phyloP scores from a whole-genome alignment of 2,329 filamentous ascomycete genomes.

The Ceratocystis diversiconidia region DNA sequence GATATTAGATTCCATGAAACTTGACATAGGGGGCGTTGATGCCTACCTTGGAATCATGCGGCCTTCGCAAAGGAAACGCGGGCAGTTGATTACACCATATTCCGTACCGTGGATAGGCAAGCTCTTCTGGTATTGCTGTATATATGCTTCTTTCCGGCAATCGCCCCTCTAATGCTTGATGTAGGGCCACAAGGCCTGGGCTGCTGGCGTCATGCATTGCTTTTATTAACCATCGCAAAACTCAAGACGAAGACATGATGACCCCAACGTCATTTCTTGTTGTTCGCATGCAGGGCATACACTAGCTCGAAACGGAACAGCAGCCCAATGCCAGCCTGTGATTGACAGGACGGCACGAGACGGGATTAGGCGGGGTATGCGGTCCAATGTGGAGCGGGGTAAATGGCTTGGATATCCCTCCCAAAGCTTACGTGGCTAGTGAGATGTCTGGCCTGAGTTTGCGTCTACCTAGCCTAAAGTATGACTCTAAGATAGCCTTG shows the following conservation, averaged over 20 bases:
- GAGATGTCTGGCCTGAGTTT: background rate
- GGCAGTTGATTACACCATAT: no score
- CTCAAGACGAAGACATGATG: background rate
- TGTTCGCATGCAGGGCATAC: background rate
- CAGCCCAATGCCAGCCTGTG: background rate
- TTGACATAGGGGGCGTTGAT: no score
- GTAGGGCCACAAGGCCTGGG: no score
- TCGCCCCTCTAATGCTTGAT: no score
- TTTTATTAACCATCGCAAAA: background rate
- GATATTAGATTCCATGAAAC: no score
- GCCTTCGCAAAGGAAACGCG: no score
- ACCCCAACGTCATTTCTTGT: background rate
- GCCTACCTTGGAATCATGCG: no score
- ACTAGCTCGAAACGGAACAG: background rate
- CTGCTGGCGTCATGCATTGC: no score
- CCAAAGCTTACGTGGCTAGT: background rate
- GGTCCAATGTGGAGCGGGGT: background rate
- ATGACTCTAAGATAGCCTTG: background rate
- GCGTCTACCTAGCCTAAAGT: background rate
- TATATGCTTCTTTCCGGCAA: no score
- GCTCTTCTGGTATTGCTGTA: no score
- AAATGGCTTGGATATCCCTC: background rate
- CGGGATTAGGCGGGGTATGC: background rate
- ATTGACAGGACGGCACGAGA: background rate
- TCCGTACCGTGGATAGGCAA: no score